phyloP scores from a whole-genome alignment of 345 rosid species.

The Arabidopsis arenosa region DNA sequence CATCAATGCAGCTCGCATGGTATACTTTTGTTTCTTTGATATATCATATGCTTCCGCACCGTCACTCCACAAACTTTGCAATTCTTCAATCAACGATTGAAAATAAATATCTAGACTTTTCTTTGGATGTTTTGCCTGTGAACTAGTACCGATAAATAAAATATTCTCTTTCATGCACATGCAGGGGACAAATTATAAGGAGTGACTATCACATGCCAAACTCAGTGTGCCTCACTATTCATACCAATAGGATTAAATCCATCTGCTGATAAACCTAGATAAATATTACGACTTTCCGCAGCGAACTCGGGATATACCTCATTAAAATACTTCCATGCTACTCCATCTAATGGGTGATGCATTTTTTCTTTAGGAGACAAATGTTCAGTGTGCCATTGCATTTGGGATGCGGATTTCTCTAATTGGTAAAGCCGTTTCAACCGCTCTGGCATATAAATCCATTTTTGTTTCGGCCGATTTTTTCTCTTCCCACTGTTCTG shows the following conservation, averaged over 20 bases:
- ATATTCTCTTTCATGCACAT: too few relatives aligned
- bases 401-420: neutral
- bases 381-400: slow-evolving; percentile 4
- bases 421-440: neutral
- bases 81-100: neutral
- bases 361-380: neutral
- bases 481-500: neutral
- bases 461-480: neutral
- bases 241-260: too few relatives aligned
- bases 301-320: neutral
- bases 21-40: neutral
- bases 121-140: too few relatives aligned
- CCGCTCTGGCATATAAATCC: neutral
- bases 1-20: neutral
- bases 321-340: slow-evolving; percentile 5
- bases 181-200: too few relatives aligned
- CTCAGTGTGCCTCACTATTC: too few relatives aligned
- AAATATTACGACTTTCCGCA: neutral
- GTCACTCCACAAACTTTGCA: neutral
- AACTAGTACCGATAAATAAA: too few relatives aligned
- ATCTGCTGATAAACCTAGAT: too few relatives aligned
- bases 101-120: neutral
- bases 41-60: slow-evolving; percentile 1
- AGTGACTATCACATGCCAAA: too few relatives aligned
- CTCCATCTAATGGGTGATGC: neutral